Percentiles rank a stretch among this genome's conserved stretches.
Conservation (phyloP, 352 stramenopile genomes). For the Stephanocyclus meneghinianus region DNA sequence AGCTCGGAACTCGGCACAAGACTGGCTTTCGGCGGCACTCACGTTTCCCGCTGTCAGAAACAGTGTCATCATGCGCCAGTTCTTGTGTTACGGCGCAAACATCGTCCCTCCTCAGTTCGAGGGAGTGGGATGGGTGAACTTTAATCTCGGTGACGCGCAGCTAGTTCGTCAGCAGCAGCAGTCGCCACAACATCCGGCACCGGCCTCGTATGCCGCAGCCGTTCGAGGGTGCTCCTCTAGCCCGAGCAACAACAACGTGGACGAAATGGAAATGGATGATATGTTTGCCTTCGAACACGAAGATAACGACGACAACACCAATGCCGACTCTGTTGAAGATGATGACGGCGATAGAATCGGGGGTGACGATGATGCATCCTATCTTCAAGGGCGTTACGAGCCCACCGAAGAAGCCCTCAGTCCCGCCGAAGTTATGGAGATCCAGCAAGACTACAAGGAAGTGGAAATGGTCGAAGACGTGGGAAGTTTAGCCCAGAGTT, state of each 20-base stretch:
- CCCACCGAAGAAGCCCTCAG: slow-evolving; percentile 58
- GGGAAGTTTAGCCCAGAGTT: slow-evolving; percentile 71
- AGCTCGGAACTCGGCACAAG: slow-evolving; percentile 59
- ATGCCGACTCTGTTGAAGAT: slow-evolving; percentile 18
- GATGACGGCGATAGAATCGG: slow-evolving; percentile 57
- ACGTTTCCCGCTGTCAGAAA: slow-evolving; percentile 54
- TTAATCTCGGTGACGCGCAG: slow-evolving; percentile 23
- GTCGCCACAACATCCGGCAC: background rate
- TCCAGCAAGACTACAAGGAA: slow-evolving; percentile 57
- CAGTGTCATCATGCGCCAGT: slow-evolving; percentile 62
- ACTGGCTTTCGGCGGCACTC: slow-evolving; percentile 65
- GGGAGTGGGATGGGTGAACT: slow-evolving; percentile 69
- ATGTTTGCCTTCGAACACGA: slow-evolving; percentile 63
- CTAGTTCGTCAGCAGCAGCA: slow-evolving; percentile 8
- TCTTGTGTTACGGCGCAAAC: slow-evolving; percentile 74
- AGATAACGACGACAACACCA: slow-evolving; percentile 4
- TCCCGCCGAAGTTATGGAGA: slow-evolving; percentile 62
- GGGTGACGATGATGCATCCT: slow-evolving; percentile 38
- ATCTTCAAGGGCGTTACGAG: slow-evolving; percentile 58
- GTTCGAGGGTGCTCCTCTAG: background rate
- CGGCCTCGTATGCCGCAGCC: background rate
- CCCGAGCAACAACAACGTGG: slow-evolving; percentile 13
- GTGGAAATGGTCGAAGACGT: slow-evolving; percentile 82
- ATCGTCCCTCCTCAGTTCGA: slow-evolving; percentile 76
- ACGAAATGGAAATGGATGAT: slow-evolving; percentile 81